These are phyloP conservation scores for Ceratobasidium sp. DNA, from an alignment of 1,284 basidiomycete species.

Conservation along the genomic window DNA sequence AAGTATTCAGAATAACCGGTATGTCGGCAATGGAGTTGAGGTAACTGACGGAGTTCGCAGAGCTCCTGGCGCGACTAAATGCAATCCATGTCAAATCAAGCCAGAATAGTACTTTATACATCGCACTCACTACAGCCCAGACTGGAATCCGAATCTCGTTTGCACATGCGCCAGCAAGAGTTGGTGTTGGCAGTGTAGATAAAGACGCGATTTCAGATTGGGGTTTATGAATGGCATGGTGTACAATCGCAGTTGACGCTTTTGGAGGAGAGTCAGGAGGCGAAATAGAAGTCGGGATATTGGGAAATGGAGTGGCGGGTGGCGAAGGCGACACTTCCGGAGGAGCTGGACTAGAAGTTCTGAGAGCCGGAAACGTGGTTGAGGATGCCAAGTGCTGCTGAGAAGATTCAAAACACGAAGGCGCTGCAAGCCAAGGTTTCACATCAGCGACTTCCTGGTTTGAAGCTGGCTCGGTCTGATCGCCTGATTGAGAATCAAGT, in stretches of 20 bases:
- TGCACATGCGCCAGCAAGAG: neutral
- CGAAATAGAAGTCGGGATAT: no score
- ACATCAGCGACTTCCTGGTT: neutral
- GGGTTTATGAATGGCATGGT: no score
- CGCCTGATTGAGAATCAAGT: neutral
- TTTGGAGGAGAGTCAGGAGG: no score
- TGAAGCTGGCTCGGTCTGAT: neutral
- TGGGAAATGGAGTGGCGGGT: neutral
- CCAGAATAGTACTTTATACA: neutral
- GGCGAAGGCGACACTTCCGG: neutral
- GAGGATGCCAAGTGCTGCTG: neutral
- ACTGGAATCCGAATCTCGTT: slow-evolving; percentile 29
- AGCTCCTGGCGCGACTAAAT: slow-evolving; percentile 39
- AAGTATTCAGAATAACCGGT: neutral
- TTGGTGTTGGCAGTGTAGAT: neutral
- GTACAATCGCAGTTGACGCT: no score
- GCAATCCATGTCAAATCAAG: neutral
- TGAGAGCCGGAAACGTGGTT: neutral
- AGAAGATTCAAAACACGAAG: neutral
- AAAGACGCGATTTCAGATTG: neutral
- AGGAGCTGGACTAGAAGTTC: neutral
- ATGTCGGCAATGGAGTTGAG: no score
- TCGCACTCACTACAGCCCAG: slow-evolving; percentile 33
- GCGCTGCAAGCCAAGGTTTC: neutral
- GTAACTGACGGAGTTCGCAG: slow-evolving; percentile 36